Conservation (phyloP, 2,329 filamentous ascomycete species). For the Mycosphaerelloides madeirae region DNA sequence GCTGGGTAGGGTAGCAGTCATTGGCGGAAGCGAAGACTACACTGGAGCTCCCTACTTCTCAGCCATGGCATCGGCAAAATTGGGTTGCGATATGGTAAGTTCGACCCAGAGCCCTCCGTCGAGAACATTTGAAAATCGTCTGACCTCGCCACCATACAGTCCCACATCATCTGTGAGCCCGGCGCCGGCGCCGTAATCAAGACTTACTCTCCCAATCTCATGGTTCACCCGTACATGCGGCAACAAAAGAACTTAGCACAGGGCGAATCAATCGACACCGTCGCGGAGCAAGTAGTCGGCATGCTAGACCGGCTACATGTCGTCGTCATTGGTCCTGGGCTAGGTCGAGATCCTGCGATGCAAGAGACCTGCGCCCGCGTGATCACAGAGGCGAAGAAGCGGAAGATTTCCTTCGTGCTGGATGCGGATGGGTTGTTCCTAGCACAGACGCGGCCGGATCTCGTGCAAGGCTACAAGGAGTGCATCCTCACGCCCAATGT, state of each 20-base stretch:
- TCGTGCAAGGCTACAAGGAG: conserved; percentile 74
- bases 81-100: conserved; percentile 4
- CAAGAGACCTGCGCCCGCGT: conserved; percentile 78
- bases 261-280: conserved; percentile 54
- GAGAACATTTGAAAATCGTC: too few relatives aligned
- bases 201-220: conserved; percentile 94
- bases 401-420: conserved; percentile 72
- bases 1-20: conserved; percentile 84
- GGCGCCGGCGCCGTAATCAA: conserved; percentile 83
- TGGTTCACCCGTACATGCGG: conserved; percentile 96
- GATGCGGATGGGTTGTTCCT: conserved; percentile 86
- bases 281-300: conserved; percentile 65
- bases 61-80: conserved; percentile 79
- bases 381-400: conserved; percentile 69
- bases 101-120: too few relatives aligned
- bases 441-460: conserved; percentile 67
- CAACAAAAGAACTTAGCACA: conserved; percentile 59
- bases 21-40: conserved; percentile 93
- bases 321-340: conserved; percentile 84
- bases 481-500: conserved; percentile 94
- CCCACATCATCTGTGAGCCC: conserved; percentile 92
- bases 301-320: conserved; percentile 87
- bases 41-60: conserved; percentile 98
- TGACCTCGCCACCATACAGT: conserved; percentile 46
- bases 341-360: conserved; percentile 86